A percentile compares a stretch with the other conserved stretches of the same genome.
Conservation (phyloP, 148 eudicot genomes). For the Pharnaceum exiguum region DNA sequence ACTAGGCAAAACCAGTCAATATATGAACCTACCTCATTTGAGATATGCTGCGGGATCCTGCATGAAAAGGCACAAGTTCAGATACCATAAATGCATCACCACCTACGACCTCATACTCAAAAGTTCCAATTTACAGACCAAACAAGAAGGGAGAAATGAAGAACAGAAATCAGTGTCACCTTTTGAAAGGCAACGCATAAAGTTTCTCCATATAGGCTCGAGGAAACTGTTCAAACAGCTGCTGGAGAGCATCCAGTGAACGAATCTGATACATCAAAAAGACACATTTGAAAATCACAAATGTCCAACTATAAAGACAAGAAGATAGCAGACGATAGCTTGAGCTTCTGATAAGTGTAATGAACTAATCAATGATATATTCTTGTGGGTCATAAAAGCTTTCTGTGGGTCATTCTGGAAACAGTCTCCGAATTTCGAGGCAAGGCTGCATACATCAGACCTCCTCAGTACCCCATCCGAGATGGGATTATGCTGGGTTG, state of each 20-base stretch:
- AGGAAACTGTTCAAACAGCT: constrained; percentile 89
- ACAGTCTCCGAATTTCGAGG: too few relatives aligned
- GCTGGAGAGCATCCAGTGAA: constrained; percentile 89
- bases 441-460: too few relatives aligned
- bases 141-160: not conserved
- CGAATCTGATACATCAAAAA: constrained; percentile 53
- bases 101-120: not conserved
- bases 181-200: constrained; percentile 50
- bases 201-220: constrained; percentile 74
- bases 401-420: too few relatives aligned
- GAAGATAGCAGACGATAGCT: too few relatives aligned
- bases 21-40: constrained; percentile 51
- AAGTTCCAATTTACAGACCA: not conserved
- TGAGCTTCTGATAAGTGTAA: too few relatives aligned
- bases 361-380: too few relatives aligned
- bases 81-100: not conserved
- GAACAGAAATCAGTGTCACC: constrained; percentile 29
- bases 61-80: constrained; percentile 21
- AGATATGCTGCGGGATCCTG: constrained; percentile 47
- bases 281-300: too few relatives aligned
- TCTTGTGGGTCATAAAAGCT: too few relatives aligned
- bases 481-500: too few relatives aligned
- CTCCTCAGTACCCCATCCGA: too few relatives aligned
- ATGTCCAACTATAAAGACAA: too few relatives aligned
- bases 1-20: too few relatives aligned